A percentile compares a stretch with the other conserved stretches of the same genome.
phyloP scores from a whole-genome alignment of 371 early-diverging fungal genomes.

The Rozella allomycis region DNA sequence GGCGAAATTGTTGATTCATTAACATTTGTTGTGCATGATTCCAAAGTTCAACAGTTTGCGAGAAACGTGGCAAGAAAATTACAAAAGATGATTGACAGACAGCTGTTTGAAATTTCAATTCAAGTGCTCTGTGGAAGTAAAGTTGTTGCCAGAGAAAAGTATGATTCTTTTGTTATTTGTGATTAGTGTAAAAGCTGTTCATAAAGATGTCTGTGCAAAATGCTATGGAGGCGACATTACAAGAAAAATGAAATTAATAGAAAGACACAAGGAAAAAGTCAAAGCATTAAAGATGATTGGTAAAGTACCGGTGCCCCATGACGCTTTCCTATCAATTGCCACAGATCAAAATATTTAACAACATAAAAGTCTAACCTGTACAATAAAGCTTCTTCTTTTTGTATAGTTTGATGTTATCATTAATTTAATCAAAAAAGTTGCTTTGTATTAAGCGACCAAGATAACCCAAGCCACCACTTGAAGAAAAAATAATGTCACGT shows the following conservation, averaged over 20 bases:
- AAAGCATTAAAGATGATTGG: constrained; percentile 44
- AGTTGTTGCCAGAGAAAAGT: constrained; percentile 71
- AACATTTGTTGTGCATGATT: constrained; percentile 61
- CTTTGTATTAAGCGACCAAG: no score
- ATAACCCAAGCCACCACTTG: no score
- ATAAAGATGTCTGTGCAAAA: constrained; percentile 89
- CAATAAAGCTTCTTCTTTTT: no score
- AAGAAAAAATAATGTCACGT: no score
- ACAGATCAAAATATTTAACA: no score
- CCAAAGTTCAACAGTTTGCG: constrained; percentile 42
- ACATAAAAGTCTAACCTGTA: no score
- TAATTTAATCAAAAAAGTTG: no score
- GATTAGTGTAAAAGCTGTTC: constrained; percentile 39
- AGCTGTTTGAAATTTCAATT: constrained; percentile 78
- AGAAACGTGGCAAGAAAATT: constrained; percentile 57
- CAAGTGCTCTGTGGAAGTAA: constrained; percentile 63
- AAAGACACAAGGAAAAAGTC: constrained; percentile 73
- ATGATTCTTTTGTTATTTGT: constrained; percentile 3
- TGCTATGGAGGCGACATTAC: constrained; percentile 88
- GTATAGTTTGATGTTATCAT: no score
- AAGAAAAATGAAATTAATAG: constrained; percentile 70
- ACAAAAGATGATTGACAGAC: constrained; percentile 51
- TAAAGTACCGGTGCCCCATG: constrained; percentile 3
- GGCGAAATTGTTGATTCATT: constrained; percentile 79
- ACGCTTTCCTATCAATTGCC: constrained; percentile 4